Evolutionary conservation across 2,329 filamentous ascomycete species (phyloP).

Genomic region (Pseudonectria foliicola): DNA sequence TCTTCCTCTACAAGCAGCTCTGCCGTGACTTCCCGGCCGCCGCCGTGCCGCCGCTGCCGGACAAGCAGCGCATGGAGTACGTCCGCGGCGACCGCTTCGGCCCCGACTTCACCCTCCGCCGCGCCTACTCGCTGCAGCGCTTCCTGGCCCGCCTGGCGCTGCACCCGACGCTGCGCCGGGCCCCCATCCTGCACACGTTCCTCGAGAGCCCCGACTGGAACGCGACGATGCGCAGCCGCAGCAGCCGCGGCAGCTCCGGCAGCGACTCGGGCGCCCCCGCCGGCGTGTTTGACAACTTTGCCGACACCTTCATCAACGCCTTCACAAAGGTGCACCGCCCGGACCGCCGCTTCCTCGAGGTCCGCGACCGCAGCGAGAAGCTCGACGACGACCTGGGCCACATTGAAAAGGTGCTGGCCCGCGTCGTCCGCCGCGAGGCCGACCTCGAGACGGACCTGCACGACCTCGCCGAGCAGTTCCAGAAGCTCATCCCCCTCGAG

Average conservation of each 20-base stretch:
- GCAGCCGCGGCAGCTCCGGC: slow-evolving; percentile 53
- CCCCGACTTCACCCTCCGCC: slow-evolving; percentile 79
- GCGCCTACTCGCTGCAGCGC: slow-evolving; percentile 83
- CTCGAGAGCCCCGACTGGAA: slow-evolving; percentile 96
- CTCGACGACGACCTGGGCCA: slow-evolving; percentile 88
- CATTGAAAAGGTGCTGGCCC: slow-evolving; percentile 91
- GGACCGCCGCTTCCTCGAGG: slow-evolving; percentile 89
- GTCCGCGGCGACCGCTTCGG: slow-evolving; percentile 95
- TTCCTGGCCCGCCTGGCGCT: slow-evolving; percentile 82
- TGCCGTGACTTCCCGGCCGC: slow-evolving; percentile 82
- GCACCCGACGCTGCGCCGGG: slow-evolving; percentile 81
- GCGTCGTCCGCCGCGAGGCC: slow-evolving; percentile 78
- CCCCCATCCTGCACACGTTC: slow-evolving; percentile 77
- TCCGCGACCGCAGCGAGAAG: slow-evolving; percentile 86
- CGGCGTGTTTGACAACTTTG: slow-evolving; percentile 88
- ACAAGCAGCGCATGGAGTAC: slow-evolving; percentile 99
- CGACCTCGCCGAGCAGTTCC: slow-evolving; percentile 89
- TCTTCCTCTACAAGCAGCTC: slow-evolving; percentile 90
- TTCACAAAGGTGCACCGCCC: slow-evolving; percentile 96
- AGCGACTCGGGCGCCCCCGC: slow-evolving; percentile 42
- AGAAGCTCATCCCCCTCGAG: slow-evolving; percentile 84
- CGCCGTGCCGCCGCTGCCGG: slow-evolving; percentile 88
- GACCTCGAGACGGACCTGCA: slow-evolving; percentile 84
- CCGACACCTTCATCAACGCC: slow-evolving; percentile 93
- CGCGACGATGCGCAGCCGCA: slow-evolving; percentile 78